These are phyloP conservation scores for Prunus yedoensis DNA, from an alignment of 331 rosid species.

Conservation along the genomic window DNA sequence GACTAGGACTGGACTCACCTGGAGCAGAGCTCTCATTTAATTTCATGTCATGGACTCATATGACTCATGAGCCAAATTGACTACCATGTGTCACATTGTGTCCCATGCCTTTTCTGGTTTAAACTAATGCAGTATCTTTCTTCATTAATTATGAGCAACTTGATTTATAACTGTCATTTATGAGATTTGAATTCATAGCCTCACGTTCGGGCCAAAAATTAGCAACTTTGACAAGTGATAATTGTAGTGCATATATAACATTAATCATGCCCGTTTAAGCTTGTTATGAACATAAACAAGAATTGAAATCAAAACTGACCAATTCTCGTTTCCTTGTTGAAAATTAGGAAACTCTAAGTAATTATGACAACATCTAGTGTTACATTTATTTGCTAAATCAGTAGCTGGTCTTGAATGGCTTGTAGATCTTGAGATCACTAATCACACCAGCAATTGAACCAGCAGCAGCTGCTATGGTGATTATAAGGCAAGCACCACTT, in stretches of 20 bases:
- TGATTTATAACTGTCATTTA: no score
- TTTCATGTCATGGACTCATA: background rate
- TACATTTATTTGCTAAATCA: conserved; percentile 22
- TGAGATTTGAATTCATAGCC: no score
- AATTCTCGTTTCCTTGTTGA: conserved; percentile 12
- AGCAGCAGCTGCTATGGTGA: conserved; percentile 60
- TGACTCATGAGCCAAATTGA: background rate
- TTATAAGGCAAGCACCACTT: conserved; percentile 56
- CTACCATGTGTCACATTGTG: background rate
- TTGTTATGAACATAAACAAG: conserved; percentile 28
- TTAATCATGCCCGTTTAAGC: conserved; percentile 23
- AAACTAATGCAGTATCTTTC: background rate
- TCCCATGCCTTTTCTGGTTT: background rate
- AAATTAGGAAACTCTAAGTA: background rate
- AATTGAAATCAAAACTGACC: conserved; percentile 19
- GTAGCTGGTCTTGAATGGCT: conserved; percentile 54
- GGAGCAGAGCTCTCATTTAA: background rate
- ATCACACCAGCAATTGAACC: conserved; percentile 74
- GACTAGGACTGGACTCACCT: background rate
- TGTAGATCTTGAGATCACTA: conserved; percentile 47
- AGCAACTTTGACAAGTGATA: no score
- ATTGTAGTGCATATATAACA: no score
- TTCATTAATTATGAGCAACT: background rate
- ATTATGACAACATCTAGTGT: background rate
- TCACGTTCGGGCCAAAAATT: no score